phyloP scores from a whole-genome alignment of 768 basidiomycete genomes.

The Lentinula sp. region DNA sequence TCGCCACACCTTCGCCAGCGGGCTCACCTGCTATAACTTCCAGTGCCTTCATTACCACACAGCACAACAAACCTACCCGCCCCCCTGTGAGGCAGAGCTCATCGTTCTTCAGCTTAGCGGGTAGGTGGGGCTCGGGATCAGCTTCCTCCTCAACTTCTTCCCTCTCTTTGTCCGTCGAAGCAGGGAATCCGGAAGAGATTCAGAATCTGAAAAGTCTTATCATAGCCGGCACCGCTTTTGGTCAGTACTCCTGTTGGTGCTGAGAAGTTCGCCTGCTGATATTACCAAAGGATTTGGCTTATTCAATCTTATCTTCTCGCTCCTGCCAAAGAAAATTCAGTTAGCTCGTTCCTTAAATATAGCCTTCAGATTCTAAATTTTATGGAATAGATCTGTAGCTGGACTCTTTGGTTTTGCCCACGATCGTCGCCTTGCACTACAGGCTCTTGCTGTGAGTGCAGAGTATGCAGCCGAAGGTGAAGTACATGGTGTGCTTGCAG shows the following conservation, averaged over 20 bases:
- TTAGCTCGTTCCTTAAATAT: constrained; percentile 21
- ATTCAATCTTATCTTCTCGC: constrained; percentile 76
- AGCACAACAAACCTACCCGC: constrained; percentile 9
- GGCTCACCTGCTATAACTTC: constrained; percentile 11
- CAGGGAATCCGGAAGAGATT: constrained; percentile 17
- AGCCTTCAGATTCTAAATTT: neutral
- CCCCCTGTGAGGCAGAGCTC: constrained; percentile 9
- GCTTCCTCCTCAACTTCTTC: constrained; percentile 30
- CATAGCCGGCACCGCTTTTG: constrained; percentile 73
- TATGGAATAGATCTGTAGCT: constrained; percentile 47
- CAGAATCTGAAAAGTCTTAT: constrained; percentile 58
- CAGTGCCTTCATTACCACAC: constrained; percentile 11
- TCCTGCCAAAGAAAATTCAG: constrained; percentile 69
- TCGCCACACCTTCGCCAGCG: constrained; percentile 9
- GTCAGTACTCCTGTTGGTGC: constrained; percentile 24
- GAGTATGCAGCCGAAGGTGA: constrained; percentile 40
- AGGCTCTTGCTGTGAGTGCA: constrained; percentile 64
- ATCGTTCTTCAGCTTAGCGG: constrained; percentile 15
- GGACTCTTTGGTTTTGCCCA: constrained; percentile 78
- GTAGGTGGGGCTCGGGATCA: constrained; percentile 18
- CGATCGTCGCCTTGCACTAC: constrained; percentile 62
- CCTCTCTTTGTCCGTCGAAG: constrained; percentile 14
- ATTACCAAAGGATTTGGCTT: constrained; percentile 44
- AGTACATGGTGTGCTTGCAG: constrained; percentile 72
- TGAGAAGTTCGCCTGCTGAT: neutral